Conservation (phyloP, 2,329 filamentous ascomycete genomes). For the Sclerotinia spermophila region DNA sequence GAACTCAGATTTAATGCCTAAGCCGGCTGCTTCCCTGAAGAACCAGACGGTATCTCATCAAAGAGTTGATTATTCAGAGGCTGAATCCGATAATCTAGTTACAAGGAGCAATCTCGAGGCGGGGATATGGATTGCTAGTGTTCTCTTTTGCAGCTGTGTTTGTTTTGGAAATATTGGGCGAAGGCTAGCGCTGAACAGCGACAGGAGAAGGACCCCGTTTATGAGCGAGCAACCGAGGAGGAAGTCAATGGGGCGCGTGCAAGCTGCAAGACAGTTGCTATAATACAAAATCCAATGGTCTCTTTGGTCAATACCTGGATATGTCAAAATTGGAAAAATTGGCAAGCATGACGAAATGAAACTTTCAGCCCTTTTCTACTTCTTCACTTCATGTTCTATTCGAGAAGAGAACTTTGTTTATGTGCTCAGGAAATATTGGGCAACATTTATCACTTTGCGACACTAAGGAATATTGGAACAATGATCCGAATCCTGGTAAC, state of each 20-base stretch:
- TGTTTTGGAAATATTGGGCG: constrained; percentile 96
- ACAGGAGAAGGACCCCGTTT: not conserved
- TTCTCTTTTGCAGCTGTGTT: constrained; percentile 89
- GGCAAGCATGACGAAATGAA: not conserved
- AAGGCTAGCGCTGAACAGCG: constrained; percentile 52
- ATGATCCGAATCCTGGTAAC: not conserved
- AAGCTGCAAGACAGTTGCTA: constrained; percentile 14
- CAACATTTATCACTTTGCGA: not conserved
- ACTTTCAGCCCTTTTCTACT: not conserved
- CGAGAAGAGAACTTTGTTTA: not conserved
- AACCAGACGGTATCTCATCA: constrained; percentile 23
- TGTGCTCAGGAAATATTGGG: not conserved
- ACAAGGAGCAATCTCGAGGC: constrained; percentile 64
- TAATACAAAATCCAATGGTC: not conserved
- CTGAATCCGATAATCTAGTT: constrained; percentile 49
- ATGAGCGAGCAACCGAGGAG: constrained; percentile 1
- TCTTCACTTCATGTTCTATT: not conserved
- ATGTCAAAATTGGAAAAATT: not conserved
- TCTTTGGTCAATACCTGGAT: constrained; percentile 2
- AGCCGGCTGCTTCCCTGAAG: constrained; percentile 46
- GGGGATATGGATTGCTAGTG: constrained; percentile 85
- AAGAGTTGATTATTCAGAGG: constrained; percentile 16
- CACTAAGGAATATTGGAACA: not conserved
- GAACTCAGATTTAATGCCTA: constrained; percentile 73
- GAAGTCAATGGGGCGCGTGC: constrained; percentile 12